phyloP scores from a whole-genome alignment of 306 rosid genomes.

The Alnus rubra region DNA sequence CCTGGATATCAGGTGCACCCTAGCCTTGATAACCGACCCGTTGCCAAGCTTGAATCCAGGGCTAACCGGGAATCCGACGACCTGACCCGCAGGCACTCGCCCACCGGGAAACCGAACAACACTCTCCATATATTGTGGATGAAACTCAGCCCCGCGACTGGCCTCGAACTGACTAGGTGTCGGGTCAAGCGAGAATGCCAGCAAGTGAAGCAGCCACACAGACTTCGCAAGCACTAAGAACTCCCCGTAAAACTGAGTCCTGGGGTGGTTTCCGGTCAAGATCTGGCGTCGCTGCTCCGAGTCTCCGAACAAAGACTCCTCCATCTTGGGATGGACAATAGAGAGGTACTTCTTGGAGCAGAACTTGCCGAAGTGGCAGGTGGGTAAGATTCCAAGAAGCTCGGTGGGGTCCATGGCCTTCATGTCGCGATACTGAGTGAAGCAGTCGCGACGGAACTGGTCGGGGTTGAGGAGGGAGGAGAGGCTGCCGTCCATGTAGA shows the following conservation, averaged over 20 bases:
- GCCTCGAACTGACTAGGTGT: conserved; percentile 90
- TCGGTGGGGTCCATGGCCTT: conserved; percentile 88
- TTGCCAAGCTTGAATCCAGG: conserved; percentile 94
- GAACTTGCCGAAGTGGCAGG: conserved; percentile 89
- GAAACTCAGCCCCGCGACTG: conserved; percentile 82
- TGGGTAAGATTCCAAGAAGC: conserved; percentile 86
- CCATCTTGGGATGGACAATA: conserved; percentile 93
- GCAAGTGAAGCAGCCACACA: conserved; percentile 86
- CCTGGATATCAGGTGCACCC: conserved; percentile 69
- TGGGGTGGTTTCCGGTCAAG: conserved; percentile 71
- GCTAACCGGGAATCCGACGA: conserved; percentile 77
- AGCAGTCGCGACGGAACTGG: conserved; percentile 85
- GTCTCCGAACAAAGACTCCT: conserved; percentile 92
- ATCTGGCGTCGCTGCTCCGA: conserved; percentile 74
- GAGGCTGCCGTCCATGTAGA: conserved; percentile 94
- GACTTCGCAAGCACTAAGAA: conserved; percentile 77
- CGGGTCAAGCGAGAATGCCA: conserved; percentile 92
- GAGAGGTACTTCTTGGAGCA: conserved; percentile 88
- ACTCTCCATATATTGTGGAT: conserved; percentile 80
- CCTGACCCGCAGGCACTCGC: conserved; percentile 63
- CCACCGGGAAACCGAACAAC: conserved; percentile 65
- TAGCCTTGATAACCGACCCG: conserved; percentile 77
- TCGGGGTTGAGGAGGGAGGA: conserved; percentile 88
- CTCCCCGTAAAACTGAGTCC: conserved; percentile 74
- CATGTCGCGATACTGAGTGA: conserved; percentile 78